Conservation (phyloP, 1,139 yeast species). For the Hansenula anomala region DNA sequence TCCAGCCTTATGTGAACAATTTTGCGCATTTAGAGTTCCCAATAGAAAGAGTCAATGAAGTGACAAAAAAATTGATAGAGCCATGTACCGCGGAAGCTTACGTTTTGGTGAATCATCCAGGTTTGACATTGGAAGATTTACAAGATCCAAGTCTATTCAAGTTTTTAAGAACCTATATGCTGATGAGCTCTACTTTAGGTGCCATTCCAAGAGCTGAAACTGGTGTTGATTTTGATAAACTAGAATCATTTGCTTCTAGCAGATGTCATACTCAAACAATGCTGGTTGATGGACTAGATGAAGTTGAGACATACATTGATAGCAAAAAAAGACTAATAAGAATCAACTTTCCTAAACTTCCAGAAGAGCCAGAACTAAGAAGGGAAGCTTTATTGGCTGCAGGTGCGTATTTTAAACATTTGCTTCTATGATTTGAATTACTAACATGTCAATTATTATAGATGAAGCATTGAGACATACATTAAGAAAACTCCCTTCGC, state of each 20-base stretch:
- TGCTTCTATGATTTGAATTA: no score
- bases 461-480: slow-evolving; percentile 34
- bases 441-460: neutral
- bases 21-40: slow-evolving; percentile 21
- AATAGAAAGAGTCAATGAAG: slow-evolving; percentile 35
- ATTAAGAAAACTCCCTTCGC: slow-evolving; percentile 63
- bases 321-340: slow-evolving; percentile 54
- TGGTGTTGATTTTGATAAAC: slow-evolving; percentile 41
- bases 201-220: slow-evolving; percentile 50
- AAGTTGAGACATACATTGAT: slow-evolving; percentile 52
- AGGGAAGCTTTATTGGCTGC: slow-evolving; percentile 31
- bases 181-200: slow-evolving; percentile 58
- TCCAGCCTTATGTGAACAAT: slow-evolving; percentile 19
- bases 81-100: slow-evolving; percentile 70
- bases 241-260: slow-evolving; percentile 30
- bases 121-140: slow-evolving; percentile 56
- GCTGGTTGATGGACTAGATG: slow-evolving; percentile 34
- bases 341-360: slow-evolving; percentile 48
- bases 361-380: slow-evolving; percentile 30
- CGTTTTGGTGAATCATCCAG: slow-evolving; percentile 66
- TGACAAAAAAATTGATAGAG: slow-evolving; percentile 46
- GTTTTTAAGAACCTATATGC: slow-evolving; percentile 48
- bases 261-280: slow-evolving; percentile 26
- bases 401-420: no score
- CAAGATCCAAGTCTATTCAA: slow-evolving; percentile 41